These are phyloP conservation scores for Salvia rosmarinus DNA, from an alignment of 257 asterid genomes.

Conservation along the genomic window DNA sequence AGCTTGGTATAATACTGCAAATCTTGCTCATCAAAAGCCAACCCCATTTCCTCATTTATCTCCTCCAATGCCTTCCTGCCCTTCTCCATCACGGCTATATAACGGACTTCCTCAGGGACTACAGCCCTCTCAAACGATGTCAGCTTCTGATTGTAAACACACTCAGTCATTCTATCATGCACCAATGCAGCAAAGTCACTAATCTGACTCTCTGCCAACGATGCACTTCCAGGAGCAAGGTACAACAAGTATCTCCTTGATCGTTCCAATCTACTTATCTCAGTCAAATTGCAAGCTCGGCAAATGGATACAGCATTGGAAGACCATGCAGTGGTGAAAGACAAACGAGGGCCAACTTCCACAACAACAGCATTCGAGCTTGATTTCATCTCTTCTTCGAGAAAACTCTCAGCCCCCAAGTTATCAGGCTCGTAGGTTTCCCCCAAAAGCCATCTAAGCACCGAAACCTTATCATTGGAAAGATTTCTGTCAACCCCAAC, in stretches of 20 bases:
- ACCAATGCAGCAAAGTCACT: slow-evolving; percentile 76
- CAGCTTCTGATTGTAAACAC: slow-evolving; percentile 69
- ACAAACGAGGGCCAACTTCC: slow-evolving; percentile 89
- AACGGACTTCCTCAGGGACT: slow-evolving; percentile 69
- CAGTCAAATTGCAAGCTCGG: slow-evolving; percentile 78
- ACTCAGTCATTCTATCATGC: slow-evolving; percentile 95
- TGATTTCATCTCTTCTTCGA: slow-evolving; percentile 48
- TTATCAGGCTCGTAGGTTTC: slow-evolving; percentile 77
- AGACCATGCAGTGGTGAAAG: slow-evolving; percentile 97
- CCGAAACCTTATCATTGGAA: slow-evolving; percentile 57
- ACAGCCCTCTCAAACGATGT: slow-evolving; percentile 69
- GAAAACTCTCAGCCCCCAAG: slow-evolving; percentile 66
- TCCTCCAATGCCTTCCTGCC: slow-evolving; percentile 89
- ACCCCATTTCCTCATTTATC: slow-evolving; percentile 82
- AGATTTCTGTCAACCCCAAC: slow-evolving; percentile 65
- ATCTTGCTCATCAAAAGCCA: slow-evolving; percentile 95
- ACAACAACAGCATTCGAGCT: slow-evolving; percentile 45
- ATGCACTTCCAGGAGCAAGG: slow-evolving; percentile 54
- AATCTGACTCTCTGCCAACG: slow-evolving; percentile 57
- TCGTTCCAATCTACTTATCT: slow-evolving; percentile 70
- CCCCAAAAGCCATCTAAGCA: slow-evolving; percentile 79
- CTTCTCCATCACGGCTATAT: slow-evolving; percentile 85
- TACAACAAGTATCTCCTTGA: slow-evolving; percentile 78
- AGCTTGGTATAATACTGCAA: slow-evolving; percentile 85
- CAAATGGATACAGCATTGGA: slow-evolving; percentile 91